Base-by-base conservation (phyloP, 345 rosid species). In the Jatropha curcas region DNA sequence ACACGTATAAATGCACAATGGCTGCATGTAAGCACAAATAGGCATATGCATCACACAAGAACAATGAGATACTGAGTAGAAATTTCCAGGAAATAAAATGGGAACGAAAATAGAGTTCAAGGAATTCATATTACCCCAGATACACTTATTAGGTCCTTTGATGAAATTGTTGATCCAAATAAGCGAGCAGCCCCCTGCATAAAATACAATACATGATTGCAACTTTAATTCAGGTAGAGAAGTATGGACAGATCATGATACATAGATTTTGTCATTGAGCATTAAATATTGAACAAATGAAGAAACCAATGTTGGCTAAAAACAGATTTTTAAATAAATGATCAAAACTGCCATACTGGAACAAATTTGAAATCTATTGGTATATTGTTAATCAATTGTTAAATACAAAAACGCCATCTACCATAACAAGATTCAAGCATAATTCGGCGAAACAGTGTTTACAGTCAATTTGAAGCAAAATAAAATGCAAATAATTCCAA, bases 181-280 rank as follows among this genome's bases (percentile, higher is more conserved):
- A 93, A 82, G 66, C 97, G 91, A 74, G 98, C 90, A 76, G 90
- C 97, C 77, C 99, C 97, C 99, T 95, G 88, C 77, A 82, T 62
- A 83, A 75, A 71, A 74, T 17, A 52, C 52, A 12, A 28, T 10
- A 25, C 48, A 24, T 11, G 12, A 60, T 28, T 46, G 41, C 46
- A 76, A n/a, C 45, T 55, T 45, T 27, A 52, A 30, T 1, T 41
- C 7, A 41, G 41, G 37, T 22, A 68, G 46, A 60, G 72, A 65
- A 72, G 14, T n/a, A 48, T 53, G 58, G 27, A 39, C 60, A 70
- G 35, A 65, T 65, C 67, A 33, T 41, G 20, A 55, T 1, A 6
- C 20, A 14, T 2, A 4, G 51, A 27, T 51, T 30, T 19, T 2
- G 1, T 48, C 2, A 5, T 22, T 33, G 45, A 67, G 51, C 24